Evolutionary conservation across 2,329 filamentous ascomycete genomes (phyloP), one percentile per base, ranked within the genome.

Genomic region (Calonectria hongkongensis): DNA sequence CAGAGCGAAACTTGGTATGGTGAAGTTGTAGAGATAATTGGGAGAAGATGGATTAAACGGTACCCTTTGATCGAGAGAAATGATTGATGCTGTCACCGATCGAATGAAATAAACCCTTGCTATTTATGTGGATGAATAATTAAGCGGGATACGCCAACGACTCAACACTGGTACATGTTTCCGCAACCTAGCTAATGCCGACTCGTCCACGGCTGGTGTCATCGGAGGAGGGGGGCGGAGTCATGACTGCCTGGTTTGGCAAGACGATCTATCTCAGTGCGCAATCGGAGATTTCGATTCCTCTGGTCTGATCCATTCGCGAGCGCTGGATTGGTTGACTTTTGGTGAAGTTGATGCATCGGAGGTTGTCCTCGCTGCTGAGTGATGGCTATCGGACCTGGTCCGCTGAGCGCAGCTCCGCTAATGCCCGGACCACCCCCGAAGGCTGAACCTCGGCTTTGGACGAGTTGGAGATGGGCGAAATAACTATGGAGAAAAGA

Each of bases 361-460:
- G 58, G 58, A 47, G 25, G 39, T 33, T 39, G 58, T 47, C 58
- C 58, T 63, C 13, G 58, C 5, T 21, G 25, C 16, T 63, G 39
- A 9, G 41, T 28, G n/a, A 27, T 63, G 16, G 39, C 3, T 25
- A 8, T 63, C 58, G 58, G 58, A 47, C 58, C 58, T 63, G 39
- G 6, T 33, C 58, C 58, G 58, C 41, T 25, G 25, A 15, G 39
- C 18, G 39, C 41, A n/a, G 13, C 36, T n/a, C 9, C 58, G 28
- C 25, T 47, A 33, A 45, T 5, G 39, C 16, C 16, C 58, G 58
- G 41, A 16, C 58, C 58, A 63, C 58, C 39, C 45, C 58, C 58
- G 58, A 63, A 60, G 58, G 58, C 27, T n/a, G 58, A 63, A 47
- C 58, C 58, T 63, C 58, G 58, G 58, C 27, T 63, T 63, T 13